Evolutionary conservation across 2,329 filamentous ascomycete species (phyloP), one percentile per base, ranked within the genome.

Genomic region (Botryotinia calthae): DNA sequence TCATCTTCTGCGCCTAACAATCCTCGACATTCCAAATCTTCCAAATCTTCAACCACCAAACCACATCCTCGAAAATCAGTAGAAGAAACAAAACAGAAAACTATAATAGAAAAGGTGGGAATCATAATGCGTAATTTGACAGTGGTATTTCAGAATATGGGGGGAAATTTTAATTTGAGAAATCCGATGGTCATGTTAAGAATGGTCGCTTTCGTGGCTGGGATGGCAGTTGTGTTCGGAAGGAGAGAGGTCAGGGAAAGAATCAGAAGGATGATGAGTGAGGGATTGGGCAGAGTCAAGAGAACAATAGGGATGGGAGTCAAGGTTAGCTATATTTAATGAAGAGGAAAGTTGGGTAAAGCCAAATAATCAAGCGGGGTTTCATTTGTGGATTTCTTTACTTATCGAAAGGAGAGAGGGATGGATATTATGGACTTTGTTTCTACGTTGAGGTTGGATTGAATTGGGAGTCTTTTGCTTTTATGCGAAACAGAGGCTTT

Each of bases 321-420:
- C 76, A 98, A 98, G 84, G 95, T 98, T 79, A 97, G 93, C 81
- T 98, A 98, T 84, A 97, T 99, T 74, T 98, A 83, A 86, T 77
- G 44, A 56, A 56, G 46, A 31, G 28, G 65, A 37, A 56, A 31
- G 16, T 42, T 28, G 34, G 48, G 1, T 12, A 4, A 42, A 22
- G 37, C 14, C 61, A 54, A 56, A 56, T 67, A 56, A 28, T 42
- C 10, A 12, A 56, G 18, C 8, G 25, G 25, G 65, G 4, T 65
- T 65, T 65, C 62, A 48, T 48, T 34, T 48, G 61, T 63, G 48
- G 34, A 18, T 56, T 56, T 67, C n/a, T 25, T 51, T 37, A 12
- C n/a, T 22, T 51, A 7, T 54, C 4, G 8, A 28, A n/a, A n/a
- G n/a, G 28, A 28, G 12, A 4, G 64, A 54, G 46, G 25, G 8